Conservation (phyloP, 148 eudicot species). For the Camellia sinensis region DNA sequence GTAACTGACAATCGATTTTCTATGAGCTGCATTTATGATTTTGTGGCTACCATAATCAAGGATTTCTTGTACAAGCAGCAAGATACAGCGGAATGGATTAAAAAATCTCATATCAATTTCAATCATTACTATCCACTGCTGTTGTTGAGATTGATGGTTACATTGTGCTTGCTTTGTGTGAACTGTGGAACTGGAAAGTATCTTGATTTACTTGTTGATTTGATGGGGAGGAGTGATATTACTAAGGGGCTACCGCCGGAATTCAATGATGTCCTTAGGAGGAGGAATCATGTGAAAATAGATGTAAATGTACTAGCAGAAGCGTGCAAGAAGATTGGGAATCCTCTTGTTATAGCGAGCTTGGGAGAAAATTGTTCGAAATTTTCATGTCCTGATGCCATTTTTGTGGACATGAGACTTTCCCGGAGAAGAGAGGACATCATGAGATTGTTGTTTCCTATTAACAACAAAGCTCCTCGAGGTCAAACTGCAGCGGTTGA, state of each 20-base stretch:
- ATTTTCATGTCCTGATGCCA: conserved; percentile 19
- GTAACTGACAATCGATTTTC: neutral
- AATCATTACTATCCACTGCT: conserved; percentile 19
- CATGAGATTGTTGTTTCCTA: conserved; percentile 23
- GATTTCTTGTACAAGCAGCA: conserved; percentile 24
- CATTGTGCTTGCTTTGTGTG: conserved; percentile 39
- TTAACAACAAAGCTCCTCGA: neutral
- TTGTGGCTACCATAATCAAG: conserved; percentile 27
- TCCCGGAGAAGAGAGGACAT: conserved; percentile 13
- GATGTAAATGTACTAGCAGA: conserved; percentile 22
- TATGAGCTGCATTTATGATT: conserved; percentile 14
- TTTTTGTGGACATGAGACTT: conserved; percentile 30
- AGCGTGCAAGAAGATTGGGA: conserved; percentile 33
- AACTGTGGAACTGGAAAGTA: conserved; percentile 36
- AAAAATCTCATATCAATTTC: conserved; percentile 10
- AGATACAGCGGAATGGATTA: conserved; percentile 32
- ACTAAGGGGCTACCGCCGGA: conserved; percentile 20
- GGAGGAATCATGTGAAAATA: neutral
- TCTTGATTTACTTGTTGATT: conserved; percentile 24
- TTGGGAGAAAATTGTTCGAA: conserved; percentile 6
- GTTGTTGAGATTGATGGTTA: conserved; percentile 34
- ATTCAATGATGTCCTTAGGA: conserved; percentile 27
- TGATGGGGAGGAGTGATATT: conserved; percentile 22
- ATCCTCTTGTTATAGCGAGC: conserved; percentile 44
- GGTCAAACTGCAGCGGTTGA: neutral